These are phyloP conservation scores for Geotrichum fermentans DNA, from an alignment of 1,139 yeast genomes.

Conservation along the genomic window DNA sequence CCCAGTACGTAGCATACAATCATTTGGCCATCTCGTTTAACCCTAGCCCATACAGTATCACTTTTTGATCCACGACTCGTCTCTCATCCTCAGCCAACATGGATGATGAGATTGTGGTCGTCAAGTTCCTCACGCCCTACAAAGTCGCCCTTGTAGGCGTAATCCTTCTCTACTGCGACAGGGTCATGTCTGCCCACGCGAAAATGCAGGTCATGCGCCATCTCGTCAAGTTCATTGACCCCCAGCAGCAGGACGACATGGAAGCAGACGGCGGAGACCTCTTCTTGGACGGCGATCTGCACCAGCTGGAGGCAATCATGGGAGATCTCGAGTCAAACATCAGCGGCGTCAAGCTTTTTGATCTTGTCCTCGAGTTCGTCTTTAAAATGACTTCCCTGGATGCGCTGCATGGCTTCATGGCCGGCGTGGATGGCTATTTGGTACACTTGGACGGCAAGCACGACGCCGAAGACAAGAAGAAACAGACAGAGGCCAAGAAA, in stretches of 20 bases:
- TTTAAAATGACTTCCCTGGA: constrained; percentile 23
- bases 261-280: not conserved
- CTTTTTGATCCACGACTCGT: too few species aligned
- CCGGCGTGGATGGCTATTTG: constrained; percentile 11
- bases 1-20: too few species aligned
- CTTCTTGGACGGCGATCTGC: constrained; percentile 13
- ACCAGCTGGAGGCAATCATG: constrained; percentile 7
- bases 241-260: constrained; percentile 13
- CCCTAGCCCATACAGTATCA: too few species aligned
- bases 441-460: constrained; percentile 15
- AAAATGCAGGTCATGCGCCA: constrained; percentile 26
- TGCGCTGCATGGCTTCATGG: constrained; percentile 22
- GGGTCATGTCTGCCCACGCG: constrained; percentile 20
- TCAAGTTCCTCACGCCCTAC: constrained; percentile 29
- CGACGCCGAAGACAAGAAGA: constrained; percentile 11
- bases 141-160: constrained; percentile 28
- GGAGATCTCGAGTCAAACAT: constrained; percentile 3
- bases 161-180: constrained; percentile 28
- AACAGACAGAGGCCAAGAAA: not conserved
- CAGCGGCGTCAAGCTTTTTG: constrained; percentile 11
- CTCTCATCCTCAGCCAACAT: too few species aligned
- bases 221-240: constrained; percentile 27
- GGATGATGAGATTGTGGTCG: constrained; percentile 15
- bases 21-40: too few species aligned
- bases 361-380: constrained; percentile 20